These are phyloP conservation scores for Leishmania arabica DNA, from an alignment of 208 protist species.

Conservation along the genomic window DNA sequence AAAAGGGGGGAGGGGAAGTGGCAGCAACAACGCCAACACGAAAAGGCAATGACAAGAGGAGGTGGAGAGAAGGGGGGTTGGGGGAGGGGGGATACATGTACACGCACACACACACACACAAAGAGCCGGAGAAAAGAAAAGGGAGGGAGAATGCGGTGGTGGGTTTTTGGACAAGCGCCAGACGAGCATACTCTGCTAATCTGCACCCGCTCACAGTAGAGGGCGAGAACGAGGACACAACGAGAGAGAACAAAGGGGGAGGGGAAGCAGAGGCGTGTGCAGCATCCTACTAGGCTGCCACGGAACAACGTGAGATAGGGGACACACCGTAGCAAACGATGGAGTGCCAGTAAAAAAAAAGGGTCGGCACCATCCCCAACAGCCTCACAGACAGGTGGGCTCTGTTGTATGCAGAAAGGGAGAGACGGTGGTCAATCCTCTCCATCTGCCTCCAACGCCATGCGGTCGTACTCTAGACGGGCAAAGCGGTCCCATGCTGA, in stretches of 20 bases:
- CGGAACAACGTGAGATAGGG: not conserved
- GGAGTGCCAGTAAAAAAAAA: not conserved
- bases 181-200: not conserved
- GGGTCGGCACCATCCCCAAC: not conserved
- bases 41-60: not conserved
- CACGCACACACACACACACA: not conserved
- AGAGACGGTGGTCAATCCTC: constrained; percentile 25
- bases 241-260: not conserved
- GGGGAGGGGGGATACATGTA: not conserved
- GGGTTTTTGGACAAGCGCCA: not conserved
- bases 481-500: constrained; percentile 94
- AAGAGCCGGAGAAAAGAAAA: not conserved
- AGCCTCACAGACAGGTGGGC: not conserved
- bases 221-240: constrained; percentile 6
- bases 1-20: not conserved
- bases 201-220: not conserved
- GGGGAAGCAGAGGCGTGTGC: not conserved
- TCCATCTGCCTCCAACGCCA: constrained; percentile 78
- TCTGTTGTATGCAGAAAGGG: constrained; percentile 2
- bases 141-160: not conserved
- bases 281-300: not conserved
- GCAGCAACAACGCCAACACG: not conserved
- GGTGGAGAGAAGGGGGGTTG: not conserved
- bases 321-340: not conserved
- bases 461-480: constrained; percentile 92